These are phyloP conservation scores for Phytopythium boreale DNA, from an alignment of 352 stramenopile species.

Conservation along the genomic window DNA sequence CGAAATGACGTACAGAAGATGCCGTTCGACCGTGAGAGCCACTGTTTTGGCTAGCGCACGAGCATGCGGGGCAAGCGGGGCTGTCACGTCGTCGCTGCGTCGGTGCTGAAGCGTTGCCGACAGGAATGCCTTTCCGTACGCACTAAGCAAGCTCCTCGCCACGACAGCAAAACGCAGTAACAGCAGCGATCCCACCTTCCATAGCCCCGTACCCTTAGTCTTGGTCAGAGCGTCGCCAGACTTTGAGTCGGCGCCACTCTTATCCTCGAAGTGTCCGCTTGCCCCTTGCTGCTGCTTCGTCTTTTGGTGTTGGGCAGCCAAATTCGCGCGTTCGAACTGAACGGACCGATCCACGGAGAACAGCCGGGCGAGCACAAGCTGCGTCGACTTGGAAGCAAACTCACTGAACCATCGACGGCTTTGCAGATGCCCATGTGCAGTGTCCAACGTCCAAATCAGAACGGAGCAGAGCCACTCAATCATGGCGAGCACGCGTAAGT, in stretches of 20 bases:
- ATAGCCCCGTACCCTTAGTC: constrained; percentile 34
- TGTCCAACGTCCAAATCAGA: constrained; percentile 77
- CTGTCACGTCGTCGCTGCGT: constrained; percentile 54
- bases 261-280: too few relatives aligned
- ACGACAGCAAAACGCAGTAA: constrained; percentile 77
- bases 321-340: constrained; percentile 66
- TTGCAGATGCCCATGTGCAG: constrained; percentile 65
- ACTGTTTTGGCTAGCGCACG: constrained; percentile 40
- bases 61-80: constrained; percentile 60
- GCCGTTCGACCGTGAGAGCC: constrained; percentile 37
- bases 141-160: constrained; percentile 57
- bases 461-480: constrained; percentile 80
- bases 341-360: constrained; percentile 70
- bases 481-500: constrained; percentile 61
- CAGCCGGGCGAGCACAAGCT: constrained; percentile 55
- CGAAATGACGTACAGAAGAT: constrained; percentile 53
- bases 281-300: constrained; percentile 8
- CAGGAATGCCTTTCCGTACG: constrained; percentile 70
- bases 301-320: constrained; percentile 55
- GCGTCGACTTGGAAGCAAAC: constrained; percentile 51
- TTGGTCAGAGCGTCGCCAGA: constrained; percentile 2
- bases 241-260: neutral
- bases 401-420: constrained; percentile 79
- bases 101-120: constrained; percentile 58
- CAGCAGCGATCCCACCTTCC: constrained; percentile 79